These are phyloP conservation scores for Ophiostoma australiae DNA, from an alignment of 2,329 filamentous ascomycete species.

Conservation along the genomic window DNA sequence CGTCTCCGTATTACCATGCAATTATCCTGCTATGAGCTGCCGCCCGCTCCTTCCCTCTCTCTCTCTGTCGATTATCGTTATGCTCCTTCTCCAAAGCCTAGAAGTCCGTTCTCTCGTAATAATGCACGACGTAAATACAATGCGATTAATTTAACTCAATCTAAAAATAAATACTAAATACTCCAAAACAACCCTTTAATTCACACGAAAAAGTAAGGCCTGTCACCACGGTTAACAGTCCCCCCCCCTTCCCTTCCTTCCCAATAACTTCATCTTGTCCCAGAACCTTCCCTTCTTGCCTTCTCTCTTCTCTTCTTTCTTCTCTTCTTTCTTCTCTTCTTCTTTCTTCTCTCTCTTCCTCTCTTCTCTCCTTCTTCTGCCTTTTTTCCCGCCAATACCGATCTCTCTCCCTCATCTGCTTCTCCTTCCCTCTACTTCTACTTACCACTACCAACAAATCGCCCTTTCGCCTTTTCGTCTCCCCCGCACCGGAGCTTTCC, in stretches of 20 bases:
- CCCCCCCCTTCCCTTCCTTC: background rate
- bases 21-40: background rate
- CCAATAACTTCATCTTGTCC: slow-evolving; percentile 14
- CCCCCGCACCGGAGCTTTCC: slow-evolving; percentile 16
- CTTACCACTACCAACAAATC: slow-evolving; percentile 4
- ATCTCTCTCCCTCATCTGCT: background rate
- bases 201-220: slow-evolving; percentile 11
- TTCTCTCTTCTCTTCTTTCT: background rate
- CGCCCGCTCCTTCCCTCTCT: slow-evolving; percentile 10
- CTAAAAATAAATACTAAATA: background rate
- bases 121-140: slow-evolving; percentile 3
- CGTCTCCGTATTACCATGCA: background rate
- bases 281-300: background rate
- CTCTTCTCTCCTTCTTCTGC: slow-evolving; percentile 3
- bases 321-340: background rate
- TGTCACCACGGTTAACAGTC: slow-evolving; percentile 5
- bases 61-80: background rate
- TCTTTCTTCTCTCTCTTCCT: slow-evolving; percentile 1
- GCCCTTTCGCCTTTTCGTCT: slow-evolving; percentile 6
- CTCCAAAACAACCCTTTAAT: background rate
- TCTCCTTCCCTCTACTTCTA: background rate
- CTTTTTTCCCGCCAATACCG: slow-evolving; percentile 10
- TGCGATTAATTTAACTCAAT: background rate
- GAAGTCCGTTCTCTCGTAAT: background rate
- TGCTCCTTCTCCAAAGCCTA: background rate